Conservation (phyloP, 768 basidiomycete species). For the Russula earlei region DNA sequence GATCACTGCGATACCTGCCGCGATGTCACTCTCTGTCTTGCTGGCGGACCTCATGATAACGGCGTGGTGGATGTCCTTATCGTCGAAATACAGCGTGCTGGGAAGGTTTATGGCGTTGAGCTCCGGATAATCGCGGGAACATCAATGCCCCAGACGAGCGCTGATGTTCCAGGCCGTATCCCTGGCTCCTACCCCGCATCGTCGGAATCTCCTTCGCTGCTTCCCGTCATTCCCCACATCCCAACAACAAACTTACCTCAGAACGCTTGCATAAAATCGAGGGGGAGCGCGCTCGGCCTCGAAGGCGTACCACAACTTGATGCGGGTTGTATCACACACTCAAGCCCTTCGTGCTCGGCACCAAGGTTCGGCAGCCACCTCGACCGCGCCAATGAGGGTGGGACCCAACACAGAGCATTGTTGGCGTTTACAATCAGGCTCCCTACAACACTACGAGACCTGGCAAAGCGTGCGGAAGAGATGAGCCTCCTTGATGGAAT, state of each 20-base stretch:
- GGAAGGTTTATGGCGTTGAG: slow-evolving; percentile 3
- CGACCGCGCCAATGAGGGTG: not conserved
- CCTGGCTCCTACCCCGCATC: slow-evolving; percentile 14
- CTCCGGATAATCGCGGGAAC: slow-evolving; percentile 1
- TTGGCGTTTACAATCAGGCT: not conserved
- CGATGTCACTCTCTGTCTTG: slow-evolving; percentile 3
- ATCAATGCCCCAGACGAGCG: not conserved
- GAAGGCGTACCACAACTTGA: not conserved
- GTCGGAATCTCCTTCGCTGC: not conserved
- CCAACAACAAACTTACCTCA: not conserved
- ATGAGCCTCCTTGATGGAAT: slow-evolving; percentile 3
- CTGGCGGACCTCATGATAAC: not conserved
- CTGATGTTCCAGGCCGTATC: slow-evolving; percentile 1
- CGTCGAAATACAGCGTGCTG: slow-evolving; percentile 2
- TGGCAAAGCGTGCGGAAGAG: not conserved
- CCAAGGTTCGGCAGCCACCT: not conserved
- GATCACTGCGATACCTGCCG: not conserved
- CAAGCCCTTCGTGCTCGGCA: not conserved
- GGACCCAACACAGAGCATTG: not conserved
- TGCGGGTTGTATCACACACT: not conserved
- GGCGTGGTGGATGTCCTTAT: not conserved
- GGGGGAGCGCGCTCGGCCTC: not conserved
- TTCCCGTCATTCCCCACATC: not conserved
- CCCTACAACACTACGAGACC: slow-evolving; percentile 10
- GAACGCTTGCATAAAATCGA: not conserved